phyloP scores from a whole-genome alignment of 257 asterid genomes.

The Anisodus tanguticus region DNA sequence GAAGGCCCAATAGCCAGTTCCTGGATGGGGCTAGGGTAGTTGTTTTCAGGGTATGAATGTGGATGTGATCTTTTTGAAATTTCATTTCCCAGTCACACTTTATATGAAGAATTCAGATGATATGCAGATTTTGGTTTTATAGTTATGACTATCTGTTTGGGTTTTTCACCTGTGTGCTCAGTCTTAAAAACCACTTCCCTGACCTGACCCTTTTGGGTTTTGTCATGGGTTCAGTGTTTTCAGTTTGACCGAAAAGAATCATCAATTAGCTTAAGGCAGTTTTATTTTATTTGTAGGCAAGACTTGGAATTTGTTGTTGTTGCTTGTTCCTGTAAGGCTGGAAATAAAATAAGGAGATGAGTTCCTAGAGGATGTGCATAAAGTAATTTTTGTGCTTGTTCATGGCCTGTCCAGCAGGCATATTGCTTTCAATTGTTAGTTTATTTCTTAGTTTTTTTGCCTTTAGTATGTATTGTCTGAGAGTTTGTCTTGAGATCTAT shows the following conservation, averaged over 20 bases:
- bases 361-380: slow-evolving; percentile 7
- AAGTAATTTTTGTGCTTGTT: slow-evolving; percentile 17
- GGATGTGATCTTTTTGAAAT: not conserved
- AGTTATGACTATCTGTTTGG: not conserved
- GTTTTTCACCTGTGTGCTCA: slow-evolving; percentile 8
- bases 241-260: slow-evolving; percentile 14
- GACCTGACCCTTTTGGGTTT: not conserved
- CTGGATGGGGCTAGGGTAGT: slow-evolving; percentile 9
- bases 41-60: slow-evolving; percentile 22
- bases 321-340: not conserved
- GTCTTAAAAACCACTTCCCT: not conserved
- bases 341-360: not conserved
- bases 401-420: slow-evolving; percentile 8
- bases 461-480: not conserved
- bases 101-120: slow-evolving; percentile 1
- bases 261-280: not conserved
- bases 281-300: not conserved
- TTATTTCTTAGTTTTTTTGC: not conserved
- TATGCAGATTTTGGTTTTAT: not conserved
- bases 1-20: not conserved
- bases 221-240: not conserved
- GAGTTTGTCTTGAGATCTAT: slow-evolving; percentile 25
- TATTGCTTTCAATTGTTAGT: not conserved
- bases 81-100: not conserved
- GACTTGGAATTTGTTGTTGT: slow-evolving; percentile 12